These are phyloP conservation scores for Groenewaldozyma auringiensis DNA, from an alignment of 1,139 yeast species.

Conservation along the genomic window DNA sequence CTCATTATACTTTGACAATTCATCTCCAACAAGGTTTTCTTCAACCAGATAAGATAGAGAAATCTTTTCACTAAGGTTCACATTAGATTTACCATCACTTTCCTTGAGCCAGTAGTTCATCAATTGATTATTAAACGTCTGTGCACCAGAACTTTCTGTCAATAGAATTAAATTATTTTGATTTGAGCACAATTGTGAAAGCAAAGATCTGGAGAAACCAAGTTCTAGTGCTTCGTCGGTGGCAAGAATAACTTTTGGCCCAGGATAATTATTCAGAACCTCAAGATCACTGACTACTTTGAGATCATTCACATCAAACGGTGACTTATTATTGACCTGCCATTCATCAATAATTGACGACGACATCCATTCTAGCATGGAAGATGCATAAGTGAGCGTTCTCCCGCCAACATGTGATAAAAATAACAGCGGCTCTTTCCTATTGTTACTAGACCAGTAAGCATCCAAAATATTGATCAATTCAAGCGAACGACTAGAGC, in stretches of 20 bases:
- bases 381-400: conserved; percentile 71
- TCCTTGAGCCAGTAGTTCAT: conserved; percentile 47
- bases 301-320: conserved; percentile 53
- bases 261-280: conserved; percentile 47
- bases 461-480: conserved; percentile 62
- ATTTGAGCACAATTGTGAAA: conserved; percentile 52
- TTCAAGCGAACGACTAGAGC: conserved; percentile 81
- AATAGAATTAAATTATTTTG: conserved; percentile 63
- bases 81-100: conserved; percentile 9
- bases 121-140: conserved; percentile 40
- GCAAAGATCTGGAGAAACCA: conserved; percentile 57
- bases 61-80: conserved; percentile 19
- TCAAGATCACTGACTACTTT: conserved; percentile 46
- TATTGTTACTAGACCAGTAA: conserved; percentile 39
- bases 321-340: conserved; percentile 66
- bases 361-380: conserved; percentile 95
- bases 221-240: conserved; percentile 61
- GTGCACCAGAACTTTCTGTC: conserved; percentile 51
- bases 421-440: conserved; percentile 58
- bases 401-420: conserved; percentile 75
- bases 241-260: conserved; percentile 79
- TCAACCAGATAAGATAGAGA: conserved; percentile 20
- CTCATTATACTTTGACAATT: conserved; percentile 27
- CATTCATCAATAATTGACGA: conserved; percentile 70
- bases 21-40: conserved; percentile 31